Conservation (phyloP, 2,329 filamentous ascomycete species). For the Thielaviopsis musarum region DNA sequence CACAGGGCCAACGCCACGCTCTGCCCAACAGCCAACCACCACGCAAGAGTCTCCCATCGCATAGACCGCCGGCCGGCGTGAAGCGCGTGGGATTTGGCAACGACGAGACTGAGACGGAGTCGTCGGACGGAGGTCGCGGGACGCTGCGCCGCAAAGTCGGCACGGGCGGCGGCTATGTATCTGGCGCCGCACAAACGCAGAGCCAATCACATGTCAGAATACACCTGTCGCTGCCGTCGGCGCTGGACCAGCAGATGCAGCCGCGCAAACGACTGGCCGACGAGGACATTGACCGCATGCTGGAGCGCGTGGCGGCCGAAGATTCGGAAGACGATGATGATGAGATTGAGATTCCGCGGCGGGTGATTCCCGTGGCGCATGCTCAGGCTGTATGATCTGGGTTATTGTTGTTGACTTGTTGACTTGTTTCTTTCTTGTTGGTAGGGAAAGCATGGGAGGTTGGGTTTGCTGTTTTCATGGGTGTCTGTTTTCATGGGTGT, state of each 20-base stretch:
- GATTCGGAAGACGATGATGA: constrained; percentile 37
- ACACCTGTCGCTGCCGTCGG: constrained; percentile 31
- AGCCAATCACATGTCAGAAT: constrained; percentile 21
- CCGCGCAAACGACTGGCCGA: constrained; percentile 29
- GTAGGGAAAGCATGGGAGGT: background rate
- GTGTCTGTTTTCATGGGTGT: background rate
- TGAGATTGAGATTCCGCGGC: constrained; percentile 37
- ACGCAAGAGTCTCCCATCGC: constrained; percentile 34
- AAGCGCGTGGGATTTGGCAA: constrained; percentile 29
- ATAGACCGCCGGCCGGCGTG: constrained; percentile 24
- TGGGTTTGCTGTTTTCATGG: no score
- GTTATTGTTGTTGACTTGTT: background rate
- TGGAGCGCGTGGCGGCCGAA: constrained; percentile 34
- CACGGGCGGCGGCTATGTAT: constrained; percentile 14
- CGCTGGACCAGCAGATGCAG: constrained; percentile 24
- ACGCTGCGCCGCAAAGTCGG: constrained; percentile 7
- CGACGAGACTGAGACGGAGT: constrained; percentile 22
- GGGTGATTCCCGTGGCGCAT: background rate
- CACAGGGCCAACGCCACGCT: constrained; percentile 17
- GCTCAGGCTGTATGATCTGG: constrained; percentile 7
- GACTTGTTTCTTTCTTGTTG: background rate
- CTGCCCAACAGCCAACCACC: constrained; percentile 33
- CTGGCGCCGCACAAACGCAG: constrained; percentile 24
- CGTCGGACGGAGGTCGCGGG: constrained; percentile 11
- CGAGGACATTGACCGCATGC: constrained; percentile 41